Evolutionary conservation across 2,329 filamentous ascomycete genomes (phyloP).

Genomic region (Trichoderma citrinoviride): DNA sequence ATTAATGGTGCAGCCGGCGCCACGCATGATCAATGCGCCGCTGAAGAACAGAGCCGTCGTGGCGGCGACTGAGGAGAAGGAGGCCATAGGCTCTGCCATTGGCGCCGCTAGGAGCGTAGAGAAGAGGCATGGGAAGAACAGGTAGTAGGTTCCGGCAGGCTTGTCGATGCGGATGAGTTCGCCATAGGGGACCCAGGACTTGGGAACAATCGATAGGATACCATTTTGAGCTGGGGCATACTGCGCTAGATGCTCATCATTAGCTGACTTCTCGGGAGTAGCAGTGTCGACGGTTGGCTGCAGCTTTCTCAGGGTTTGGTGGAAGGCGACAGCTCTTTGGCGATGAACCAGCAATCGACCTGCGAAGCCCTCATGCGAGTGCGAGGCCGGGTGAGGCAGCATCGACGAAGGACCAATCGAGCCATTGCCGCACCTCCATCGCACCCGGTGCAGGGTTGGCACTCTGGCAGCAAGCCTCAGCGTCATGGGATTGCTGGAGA

Average conservation of each 20-base stretch:
- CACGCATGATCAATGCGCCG: slow-evolving; percentile 80
- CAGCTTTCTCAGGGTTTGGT: slow-evolving; percentile 27
- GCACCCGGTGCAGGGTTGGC: slow-evolving; percentile 28
- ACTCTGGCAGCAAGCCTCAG: slow-evolving; percentile 27
- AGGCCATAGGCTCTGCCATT: slow-evolving; percentile 58
- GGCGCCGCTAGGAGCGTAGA: slow-evolving; percentile 78
- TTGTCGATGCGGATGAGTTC: slow-evolving; percentile 81
- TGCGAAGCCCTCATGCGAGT: neutral
- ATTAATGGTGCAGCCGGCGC: slow-evolving; percentile 85
- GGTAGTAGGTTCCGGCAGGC: slow-evolving; percentile 77
- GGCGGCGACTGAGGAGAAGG: slow-evolving; percentile 59
- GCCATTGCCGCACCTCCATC: slow-evolving; percentile 24
- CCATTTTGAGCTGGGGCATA: slow-evolving; percentile 72
- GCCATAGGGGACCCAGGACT: slow-evolving; percentile 72
- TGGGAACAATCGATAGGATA: slow-evolving; percentile 66
- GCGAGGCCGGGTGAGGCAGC: neutral
- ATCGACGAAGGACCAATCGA: neutral
- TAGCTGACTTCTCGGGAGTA: neutral
- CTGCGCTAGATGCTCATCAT: slow-evolving; percentile 23
- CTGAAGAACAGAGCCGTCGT: slow-evolving; percentile 69
- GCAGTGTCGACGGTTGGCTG: slow-evolving; percentile 23
- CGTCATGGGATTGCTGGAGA: slow-evolving; percentile 25
- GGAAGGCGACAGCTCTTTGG: slow-evolving; percentile 28
- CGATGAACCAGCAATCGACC: slow-evolving; percentile 22
- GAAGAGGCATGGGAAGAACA: slow-evolving; percentile 83